Evolutionary conservation across 306 rosid species (phyloP), one percentile per base, ranked within the genome.

Genomic region (Hippophae tibetana): DNA sequence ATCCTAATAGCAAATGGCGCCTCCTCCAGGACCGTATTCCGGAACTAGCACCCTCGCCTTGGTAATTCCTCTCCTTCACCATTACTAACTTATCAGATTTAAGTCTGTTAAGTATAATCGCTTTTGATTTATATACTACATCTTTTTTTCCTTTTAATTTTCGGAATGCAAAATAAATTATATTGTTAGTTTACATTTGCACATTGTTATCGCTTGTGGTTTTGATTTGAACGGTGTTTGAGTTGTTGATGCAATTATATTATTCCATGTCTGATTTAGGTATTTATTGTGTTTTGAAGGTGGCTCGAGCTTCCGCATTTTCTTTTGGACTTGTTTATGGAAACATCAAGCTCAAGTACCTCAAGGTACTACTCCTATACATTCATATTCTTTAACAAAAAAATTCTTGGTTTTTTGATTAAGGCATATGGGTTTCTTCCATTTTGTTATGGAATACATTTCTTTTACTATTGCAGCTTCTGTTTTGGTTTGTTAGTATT

Each of bases 31-130:
- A 50, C 97, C 86, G 60, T 89, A 89, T 70, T 89, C 97, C 14
- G 97, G 97, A 10, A 78, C 83, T 62, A 90, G 97, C 80, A 86
- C 97, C 56, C 82, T 90, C 7, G 89, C 97, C 68, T 72, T 90
- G 89, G 97, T 89, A 78, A 11, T 55, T 18, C 46, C 38, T 31
- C 14, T 23, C 2, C 0, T 0, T 66, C 57, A 12, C 61, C 47
- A 7, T 46, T 51, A 43, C 23, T 50, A 25, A 47, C 63, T 68
- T 26, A 47, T 45, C 6, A n/a, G 44, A 52, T 31, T 31, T 4
- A 56, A 60, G 47, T 55, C 13, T 47, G 44, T 11, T 27, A 47
- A 11, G 38, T 51, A 41, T 46, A 7, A 40, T 9, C 13, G 7
- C 25, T 10, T 18, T 12, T 43, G 6, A 38, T n/a, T 6, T 25